Base-by-base conservation (phyloP, 305 asterid species). In the Fraxinus paxiana region DNA sequence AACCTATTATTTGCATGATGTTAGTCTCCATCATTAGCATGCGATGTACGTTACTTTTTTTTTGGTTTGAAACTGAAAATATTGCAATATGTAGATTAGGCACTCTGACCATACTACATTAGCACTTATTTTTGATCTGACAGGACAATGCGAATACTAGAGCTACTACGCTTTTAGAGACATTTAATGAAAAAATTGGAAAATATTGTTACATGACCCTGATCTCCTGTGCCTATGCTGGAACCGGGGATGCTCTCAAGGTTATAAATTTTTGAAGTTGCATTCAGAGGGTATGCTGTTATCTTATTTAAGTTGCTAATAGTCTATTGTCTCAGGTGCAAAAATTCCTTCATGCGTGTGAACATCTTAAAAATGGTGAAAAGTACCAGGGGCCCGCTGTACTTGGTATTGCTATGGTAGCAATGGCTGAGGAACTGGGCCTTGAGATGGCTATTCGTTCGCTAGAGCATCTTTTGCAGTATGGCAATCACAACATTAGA, bases 331-430 rank as follows among this genome's bases (percentile, higher is more conserved):
- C 69, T 54, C 87, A 95, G 99, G 99, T 96, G 18, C 99, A 94
- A 91, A 94, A 91, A 86, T 92, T 96, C 82, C 95, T 96, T 78
- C 94, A 95, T 82, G 93, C 93, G 81, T 95, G 98, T 83, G 93
- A 93, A 79, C 97, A 91, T 90, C 92, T 90, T 63, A 93, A 92
- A 84, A 93, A 92, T 85, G 97, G 97, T n/a, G 97, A 92, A 85
- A 84, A 92, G 20, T 91, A 86, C 81, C 98, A 96, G 84, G 98
- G 98, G 67, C 96, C 97, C 7, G 97, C 98, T 86, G 97, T 96
- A 83, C 98, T 96, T 75, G 99, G 98, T 69, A 96, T 96, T 85
- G 98, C 98, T 74, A 91, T 96, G 97, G 98, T 96, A 79, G 95
- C 99, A 80, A 92, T 96, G 99, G 98, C 94, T 73, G 98, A 95